phyloP scores from a whole-genome alignment of 257 asterid genomes.

The Parsonsia alboflavescens region DNA sequence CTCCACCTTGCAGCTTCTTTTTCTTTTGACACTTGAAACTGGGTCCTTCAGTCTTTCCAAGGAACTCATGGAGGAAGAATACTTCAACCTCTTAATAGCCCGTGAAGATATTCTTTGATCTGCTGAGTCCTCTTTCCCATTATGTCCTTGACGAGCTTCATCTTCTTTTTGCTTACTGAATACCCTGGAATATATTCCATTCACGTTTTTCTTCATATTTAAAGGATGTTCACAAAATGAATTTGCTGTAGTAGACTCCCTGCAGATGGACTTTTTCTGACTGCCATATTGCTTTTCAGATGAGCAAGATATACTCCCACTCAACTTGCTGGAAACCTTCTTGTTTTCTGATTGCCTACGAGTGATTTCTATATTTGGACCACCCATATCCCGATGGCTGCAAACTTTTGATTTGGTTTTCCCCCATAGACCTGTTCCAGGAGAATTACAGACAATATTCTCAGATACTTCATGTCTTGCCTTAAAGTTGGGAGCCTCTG shows the following conservation, averaged over 20 bases:
- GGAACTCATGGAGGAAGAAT: conserved; percentile 15
- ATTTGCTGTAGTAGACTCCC: conserved; percentile 23
- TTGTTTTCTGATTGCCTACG: conserved; percentile 32
- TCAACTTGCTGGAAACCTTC: conserved; percentile 20
- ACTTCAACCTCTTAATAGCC: conserved; percentile 9
- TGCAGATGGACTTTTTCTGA: conserved; percentile 16
- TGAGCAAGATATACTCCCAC: conserved; percentile 14
- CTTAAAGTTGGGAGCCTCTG: conserved; percentile 33
- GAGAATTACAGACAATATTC: conserved; percentile 14
- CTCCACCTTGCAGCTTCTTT: conserved; percentile 25
- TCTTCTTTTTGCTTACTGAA: conserved; percentile 18
- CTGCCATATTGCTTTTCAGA: conserved; percentile 16
- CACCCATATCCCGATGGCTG: conserved; percentile 21
- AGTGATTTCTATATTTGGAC: conserved; percentile 33
- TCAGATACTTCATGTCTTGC: conserved; percentile 32
- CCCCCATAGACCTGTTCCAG: conserved; percentile 13
- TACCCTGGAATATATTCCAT: conserved; percentile 19
- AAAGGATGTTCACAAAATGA: conserved; percentile 7
- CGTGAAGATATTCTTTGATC: conserved; percentile 11
- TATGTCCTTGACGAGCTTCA: conserved; percentile 18
- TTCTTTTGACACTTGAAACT: conserved; percentile 11
- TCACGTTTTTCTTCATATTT: conserved; percentile 15
- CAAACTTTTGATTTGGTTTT: conserved; percentile 17
- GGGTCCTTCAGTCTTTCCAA: conserved; percentile 5
- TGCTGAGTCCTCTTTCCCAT: conserved; percentile 17